phyloP scores from a whole-genome alignment of 176 grass and related monocot genomes.

The Paspalum notatum region DNA sequence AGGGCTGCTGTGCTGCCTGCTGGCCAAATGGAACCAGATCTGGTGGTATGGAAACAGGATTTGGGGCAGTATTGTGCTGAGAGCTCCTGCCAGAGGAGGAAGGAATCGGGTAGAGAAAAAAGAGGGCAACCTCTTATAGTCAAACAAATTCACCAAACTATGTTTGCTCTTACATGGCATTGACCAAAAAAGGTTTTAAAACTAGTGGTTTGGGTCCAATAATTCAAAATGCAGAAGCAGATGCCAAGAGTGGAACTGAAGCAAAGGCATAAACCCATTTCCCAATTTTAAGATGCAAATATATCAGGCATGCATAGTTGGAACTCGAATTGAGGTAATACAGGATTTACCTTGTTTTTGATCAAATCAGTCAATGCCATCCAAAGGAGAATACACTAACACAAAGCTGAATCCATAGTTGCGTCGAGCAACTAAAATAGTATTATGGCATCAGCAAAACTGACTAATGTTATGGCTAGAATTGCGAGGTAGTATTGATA shows the following conservation, averaged over 20 bases:
- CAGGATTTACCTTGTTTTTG: not conserved
- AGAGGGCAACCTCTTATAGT: not conserved
- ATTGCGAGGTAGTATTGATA: too few species aligned
- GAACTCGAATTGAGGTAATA: not conserved
- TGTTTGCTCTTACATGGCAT: not conserved
- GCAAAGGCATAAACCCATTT: not conserved
- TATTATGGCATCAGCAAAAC: not conserved
- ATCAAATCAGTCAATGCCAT: not conserved
- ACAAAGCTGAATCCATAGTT: constrained; percentile 16
- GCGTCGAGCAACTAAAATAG: not conserved
- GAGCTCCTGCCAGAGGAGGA: not conserved
- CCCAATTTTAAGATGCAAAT: not conserved
- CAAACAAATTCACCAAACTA: not conserved
- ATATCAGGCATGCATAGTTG: not conserved
- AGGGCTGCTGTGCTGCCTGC: not conserved
- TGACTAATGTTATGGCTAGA: too few species aligned
- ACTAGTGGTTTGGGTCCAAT: not conserved
- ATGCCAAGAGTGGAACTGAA: not conserved
- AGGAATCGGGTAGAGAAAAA: not conserved
- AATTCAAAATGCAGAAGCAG: not conserved
- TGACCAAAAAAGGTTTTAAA: not conserved
- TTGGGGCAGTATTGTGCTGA: not conserved
- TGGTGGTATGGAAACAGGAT: not conserved
- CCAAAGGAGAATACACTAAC: constrained; percentile 1
- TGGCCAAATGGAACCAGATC: not conserved